Percentiles rank a stretch among this genome's conserved stretches.
These are phyloP conservation scores for Globisporangium irregulare DNA, from an alignment of 352 stramenopile species.

Conservation along the genomic window DNA sequence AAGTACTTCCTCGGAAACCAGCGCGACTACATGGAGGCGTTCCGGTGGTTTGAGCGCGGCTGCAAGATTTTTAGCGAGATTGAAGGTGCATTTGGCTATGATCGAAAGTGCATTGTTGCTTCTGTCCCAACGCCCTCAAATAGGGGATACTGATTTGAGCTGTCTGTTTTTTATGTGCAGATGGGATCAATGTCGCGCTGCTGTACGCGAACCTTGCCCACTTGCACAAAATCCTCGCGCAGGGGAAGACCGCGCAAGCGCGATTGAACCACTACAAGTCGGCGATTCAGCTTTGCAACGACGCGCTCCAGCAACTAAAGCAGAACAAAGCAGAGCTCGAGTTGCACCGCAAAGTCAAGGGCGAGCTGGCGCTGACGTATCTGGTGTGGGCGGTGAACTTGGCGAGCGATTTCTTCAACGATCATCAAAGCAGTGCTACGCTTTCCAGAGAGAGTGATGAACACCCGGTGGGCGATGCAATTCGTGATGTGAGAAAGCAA, in stretches of 20 bases:
- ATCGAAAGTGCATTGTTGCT: not conserved
- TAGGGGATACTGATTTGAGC: conserved; percentile 2
- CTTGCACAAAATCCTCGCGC: conserved; percentile 83
- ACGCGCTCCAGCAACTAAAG: conserved; percentile 63
- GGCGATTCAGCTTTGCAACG: conserved; percentile 61
- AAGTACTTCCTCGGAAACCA: conserved; percentile 60
- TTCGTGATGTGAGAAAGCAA: conserved; percentile 21
- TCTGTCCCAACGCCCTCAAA: not conserved
- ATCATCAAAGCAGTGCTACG: not conserved
- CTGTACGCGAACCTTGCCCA: conserved; percentile 79
- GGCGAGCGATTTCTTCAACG: conserved; percentile 22
- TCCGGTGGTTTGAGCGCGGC: conserved; percentile 76
- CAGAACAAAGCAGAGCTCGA: conserved; percentile 62
- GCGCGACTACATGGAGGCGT: conserved; percentile 50
- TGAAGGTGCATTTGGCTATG: conserved; percentile 41
- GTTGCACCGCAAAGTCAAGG: conserved; percentile 68
- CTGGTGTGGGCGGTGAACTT: conserved; percentile 77
- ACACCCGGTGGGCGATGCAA: not conserved
- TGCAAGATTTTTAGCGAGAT: conserved; percentile 81
- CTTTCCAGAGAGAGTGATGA: not conserved
- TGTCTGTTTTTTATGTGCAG: conserved; percentile 23
- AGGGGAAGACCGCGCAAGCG: conserved; percentile 30
- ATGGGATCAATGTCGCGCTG: conserved; percentile 78
- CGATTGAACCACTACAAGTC: conserved; percentile 54
- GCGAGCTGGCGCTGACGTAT: conserved; percentile 80